A percentile compares a stretch with the other conserved stretches of the same genome.
phyloP scores from a whole-genome alignment of 306 rosid species.

The Ammopiptanthus mongolicus region DNA sequence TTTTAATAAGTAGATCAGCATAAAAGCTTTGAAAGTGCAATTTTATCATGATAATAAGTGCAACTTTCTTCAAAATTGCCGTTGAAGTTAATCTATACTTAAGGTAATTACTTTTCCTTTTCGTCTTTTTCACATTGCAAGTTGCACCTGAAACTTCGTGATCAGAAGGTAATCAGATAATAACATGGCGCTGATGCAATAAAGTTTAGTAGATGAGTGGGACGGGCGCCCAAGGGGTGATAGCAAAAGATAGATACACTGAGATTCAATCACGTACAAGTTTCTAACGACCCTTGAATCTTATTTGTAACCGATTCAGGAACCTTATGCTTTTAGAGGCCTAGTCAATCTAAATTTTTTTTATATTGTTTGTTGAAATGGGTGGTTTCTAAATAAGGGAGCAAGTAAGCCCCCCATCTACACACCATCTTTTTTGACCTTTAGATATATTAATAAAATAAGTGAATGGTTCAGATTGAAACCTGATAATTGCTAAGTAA shows the following conservation, averaged over 20 bases:
- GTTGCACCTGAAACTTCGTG: neutral
- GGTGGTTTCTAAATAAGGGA: too few species aligned
- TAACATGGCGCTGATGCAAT: constrained; percentile 22
- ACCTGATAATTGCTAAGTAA: too few species aligned
- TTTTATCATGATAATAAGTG: neutral
- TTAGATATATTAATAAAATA: too few species aligned
- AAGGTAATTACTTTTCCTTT: neutral
- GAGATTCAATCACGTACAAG: neutral
- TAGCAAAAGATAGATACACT: neutral
- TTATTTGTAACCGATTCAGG: neutral
- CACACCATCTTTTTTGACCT: too few species aligned
- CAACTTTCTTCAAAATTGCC: neutral
- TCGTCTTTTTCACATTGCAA: constrained; percentile 5
- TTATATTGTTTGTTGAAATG: too few species aligned
- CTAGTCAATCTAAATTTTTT: too few species aligned
- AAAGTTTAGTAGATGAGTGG: constrained; percentile 11
- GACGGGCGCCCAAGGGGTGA: neutral
- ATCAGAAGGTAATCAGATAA: neutral
- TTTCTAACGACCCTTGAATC: neutral
- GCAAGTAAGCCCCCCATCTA: too few species aligned
- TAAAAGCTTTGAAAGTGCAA: constrained; percentile 12
- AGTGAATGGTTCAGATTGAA: too few species aligned
- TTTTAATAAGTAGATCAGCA: neutral
- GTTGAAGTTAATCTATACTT: neutral
- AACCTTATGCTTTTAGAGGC: neutral